Base-by-base conservation (phyloP, 345 rosid genomes). In the Pistacia atlantica region DNA sequence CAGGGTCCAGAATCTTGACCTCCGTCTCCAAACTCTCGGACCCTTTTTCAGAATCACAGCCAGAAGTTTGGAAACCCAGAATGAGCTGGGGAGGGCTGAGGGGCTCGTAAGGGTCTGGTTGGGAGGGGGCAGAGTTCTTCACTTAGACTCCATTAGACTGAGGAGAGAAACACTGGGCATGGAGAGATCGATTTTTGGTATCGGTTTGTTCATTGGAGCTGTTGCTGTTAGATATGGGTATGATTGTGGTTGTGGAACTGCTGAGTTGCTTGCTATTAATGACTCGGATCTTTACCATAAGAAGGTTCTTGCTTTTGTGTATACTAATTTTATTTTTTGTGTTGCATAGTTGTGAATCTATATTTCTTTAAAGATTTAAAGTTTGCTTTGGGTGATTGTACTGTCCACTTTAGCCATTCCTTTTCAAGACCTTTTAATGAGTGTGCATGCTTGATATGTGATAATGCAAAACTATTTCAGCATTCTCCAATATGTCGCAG, bases 231-330 rank as follows among this genome's bases (percentile, higher is more conserved):
- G 98, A 52, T 77, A 91, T 69, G 98, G 97, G 4, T 92, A 84
- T 54, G 97, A 92, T 63, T 87, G 86, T 80, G 92, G 95, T 18
- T 95, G 99, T 77, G 77, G 79, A 49, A 87, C 72, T 58, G 96
- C 98, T 51, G 88, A 95, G 84, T 86, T 95, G 87, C 96, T 95
- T 38, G 99, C 99, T 74, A 91, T 95, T 84, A 90, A 90, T 67
- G 99, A 95, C 81, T 87, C 98, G 14, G 93, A 93, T 68, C 87
- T 93, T 81, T 91, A 91, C 80, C 99, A 95, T 83, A 77, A 90
- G 72, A 95, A 93, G 97, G 97, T 94, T 71, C 13, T 65, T 81
- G 28, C 20, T 25, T n/a, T 20, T 66, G 51, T 51, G 62, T 17
- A 51, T 68, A 20, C 22, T 67, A 5, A 14, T 8, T 3, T 4